Evolutionary conservation across 768 basidiomycete genomes (phyloP).

Genomic region (Podaxis sp.): DNA sequence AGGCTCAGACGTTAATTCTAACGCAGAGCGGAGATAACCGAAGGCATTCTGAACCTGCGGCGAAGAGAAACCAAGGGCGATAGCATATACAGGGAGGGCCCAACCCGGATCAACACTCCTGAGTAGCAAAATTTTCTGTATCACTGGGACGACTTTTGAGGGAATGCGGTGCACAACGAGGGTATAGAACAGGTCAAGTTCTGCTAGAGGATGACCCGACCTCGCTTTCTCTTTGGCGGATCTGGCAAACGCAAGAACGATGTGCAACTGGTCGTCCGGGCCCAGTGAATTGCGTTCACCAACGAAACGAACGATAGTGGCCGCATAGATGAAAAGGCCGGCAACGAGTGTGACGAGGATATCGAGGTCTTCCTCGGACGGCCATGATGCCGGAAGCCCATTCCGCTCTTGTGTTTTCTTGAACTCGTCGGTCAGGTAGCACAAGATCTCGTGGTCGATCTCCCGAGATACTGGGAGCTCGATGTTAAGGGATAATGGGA

Average conservation of each 20-base stretch:
- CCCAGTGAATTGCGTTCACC: constrained; percentile 5
- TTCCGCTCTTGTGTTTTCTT: background rate
- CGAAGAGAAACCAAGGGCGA: background rate
- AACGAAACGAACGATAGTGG: constrained; percentile 11
- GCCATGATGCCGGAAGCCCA: constrained; percentile 10
- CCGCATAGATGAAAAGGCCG: constrained; percentile 7
- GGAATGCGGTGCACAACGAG: background rate
- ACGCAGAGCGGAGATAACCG: background rate
- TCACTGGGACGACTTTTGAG: background rate
- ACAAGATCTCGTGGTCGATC: constrained; percentile 10
- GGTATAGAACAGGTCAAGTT: constrained; percentile 2
- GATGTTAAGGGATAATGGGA: background rate
- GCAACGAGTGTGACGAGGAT: constrained; percentile 4
- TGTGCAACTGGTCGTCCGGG: background rate
- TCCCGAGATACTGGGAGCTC: constrained; percentile 11
- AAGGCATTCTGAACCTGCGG: background rate
- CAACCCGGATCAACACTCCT: background rate
- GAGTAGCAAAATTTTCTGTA: background rate
- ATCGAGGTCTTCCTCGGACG: background rate
- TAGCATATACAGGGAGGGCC: background rate
- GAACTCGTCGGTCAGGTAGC: constrained; percentile 10
- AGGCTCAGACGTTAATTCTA: too few species aligned
- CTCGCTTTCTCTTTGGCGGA: background rate
- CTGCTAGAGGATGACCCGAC: background rate
- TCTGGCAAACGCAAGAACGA: background rate